Evolutionary conservation across 306 rosid genomes (phyloP).

Genomic region (Abrus precatorius): DNA sequence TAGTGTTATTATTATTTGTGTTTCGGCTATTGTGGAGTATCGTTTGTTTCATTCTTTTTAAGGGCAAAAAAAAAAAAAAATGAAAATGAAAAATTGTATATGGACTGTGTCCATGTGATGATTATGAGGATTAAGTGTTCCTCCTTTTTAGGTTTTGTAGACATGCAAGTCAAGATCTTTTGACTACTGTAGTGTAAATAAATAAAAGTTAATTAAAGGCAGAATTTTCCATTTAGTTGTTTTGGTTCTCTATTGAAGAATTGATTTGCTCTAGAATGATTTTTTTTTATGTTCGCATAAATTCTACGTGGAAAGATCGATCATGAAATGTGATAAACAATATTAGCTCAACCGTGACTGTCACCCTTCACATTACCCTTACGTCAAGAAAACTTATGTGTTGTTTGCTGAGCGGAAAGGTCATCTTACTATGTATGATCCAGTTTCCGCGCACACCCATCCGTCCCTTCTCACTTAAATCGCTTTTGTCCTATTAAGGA

Average conservation of each 20-base stretch:
- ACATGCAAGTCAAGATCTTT: slow-evolving; percentile 25
- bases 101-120: background rate
- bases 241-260: background rate
- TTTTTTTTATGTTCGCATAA: too few species aligned
- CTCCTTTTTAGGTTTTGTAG: background rate
- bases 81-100: background rate
- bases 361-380: slow-evolving; percentile 33
- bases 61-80: background rate
- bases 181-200: slow-evolving; percentile 37
- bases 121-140: background rate
- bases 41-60: slow-evolving; percentile 11
- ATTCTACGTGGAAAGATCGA: background rate
- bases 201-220: slow-evolving; percentile 1
- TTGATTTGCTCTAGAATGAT: background rate
- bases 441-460: slow-evolving; percentile 34
- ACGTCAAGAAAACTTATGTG: slow-evolving; percentile 36
- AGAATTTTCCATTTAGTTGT: background rate
- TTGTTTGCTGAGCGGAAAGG: slow-evolving; percentile 52
- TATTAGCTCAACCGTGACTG: background rate
- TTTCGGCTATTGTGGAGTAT: background rate
- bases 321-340: background rate
- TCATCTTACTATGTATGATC: slow-evolving; percentile 37
- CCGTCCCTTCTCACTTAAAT: background rate
- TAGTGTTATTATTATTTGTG: background rate
- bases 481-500: slow-evolving; percentile 36